A percentile compares a stretch with the other conserved stretches of the same genome.
These are phyloP conservation scores for Erythrophleum fordii DNA, from an alignment of 306 rosid genomes.

Conservation along the genomic window DNA sequence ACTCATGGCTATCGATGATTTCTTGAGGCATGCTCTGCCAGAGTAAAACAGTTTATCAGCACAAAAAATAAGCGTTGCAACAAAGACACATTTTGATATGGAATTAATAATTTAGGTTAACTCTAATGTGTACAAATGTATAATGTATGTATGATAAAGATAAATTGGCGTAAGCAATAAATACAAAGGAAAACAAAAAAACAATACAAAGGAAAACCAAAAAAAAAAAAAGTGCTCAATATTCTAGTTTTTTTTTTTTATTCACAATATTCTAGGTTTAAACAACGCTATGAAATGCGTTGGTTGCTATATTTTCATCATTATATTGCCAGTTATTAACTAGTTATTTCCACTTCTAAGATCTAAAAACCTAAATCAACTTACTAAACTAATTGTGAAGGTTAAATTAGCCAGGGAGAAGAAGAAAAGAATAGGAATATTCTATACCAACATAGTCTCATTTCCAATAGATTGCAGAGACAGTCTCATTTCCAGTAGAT, in stretches of 20 bases:
- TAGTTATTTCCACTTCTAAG: not conserved
- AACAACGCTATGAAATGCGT: not conserved
- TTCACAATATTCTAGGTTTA: not conserved
- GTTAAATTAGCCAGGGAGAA: not conserved
- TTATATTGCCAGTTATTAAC: not conserved
- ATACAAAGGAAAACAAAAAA: too few relatives aligned
- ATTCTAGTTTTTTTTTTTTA: too few relatives aligned
- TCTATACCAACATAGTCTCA: not conserved
- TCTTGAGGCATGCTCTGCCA: slow-evolving; percentile 95
- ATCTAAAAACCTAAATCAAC: not conserved
- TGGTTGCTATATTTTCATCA: not conserved
- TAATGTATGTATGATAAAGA: too few relatives aligned
- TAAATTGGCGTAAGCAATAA: too few relatives aligned
- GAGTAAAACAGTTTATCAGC: slow-evolving; percentile 32
- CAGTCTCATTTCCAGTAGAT: too few relatives aligned
- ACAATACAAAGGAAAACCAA: not conserved
- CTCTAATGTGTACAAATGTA: not conserved
- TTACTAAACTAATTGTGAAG: not conserved
- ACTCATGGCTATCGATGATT: slow-evolving; percentile 77
- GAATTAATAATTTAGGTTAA: not conserved
- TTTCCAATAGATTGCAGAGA: not conserved
- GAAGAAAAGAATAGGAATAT: not conserved
- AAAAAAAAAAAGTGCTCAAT: not conserved
- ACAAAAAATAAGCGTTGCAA: not conserved
- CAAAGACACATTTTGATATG: not conserved